Evolutionary conservation across 306 rosid genomes (phyloP), one percentile per base, ranked within the genome.

Genomic region (Vigna reflexopilosa): DNA sequence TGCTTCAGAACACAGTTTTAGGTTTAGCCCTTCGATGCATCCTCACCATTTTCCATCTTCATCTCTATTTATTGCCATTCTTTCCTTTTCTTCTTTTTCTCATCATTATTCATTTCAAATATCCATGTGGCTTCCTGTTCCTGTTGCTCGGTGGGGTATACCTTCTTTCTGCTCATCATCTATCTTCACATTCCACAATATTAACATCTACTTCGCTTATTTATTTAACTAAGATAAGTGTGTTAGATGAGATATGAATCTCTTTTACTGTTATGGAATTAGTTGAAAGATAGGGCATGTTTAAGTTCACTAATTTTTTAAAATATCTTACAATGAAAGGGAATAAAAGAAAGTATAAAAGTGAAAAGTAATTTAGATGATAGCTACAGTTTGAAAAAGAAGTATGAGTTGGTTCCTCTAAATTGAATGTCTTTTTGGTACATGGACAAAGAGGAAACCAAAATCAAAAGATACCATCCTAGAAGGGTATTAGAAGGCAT

Each of bases 1-100:
- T 67, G 4, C 76, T 81, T 56, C 40, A 32, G 67, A 73, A 56
- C 8, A 74, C 77, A 83, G 42, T 38, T 84, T 80, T 30, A 61
- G n/a, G n/a, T 30, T 61, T 30, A 86, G 67, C 85, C 48, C 87
- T 62, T 67, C 90, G 65, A 88, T 88, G 85, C 82, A 62, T 74
- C 24, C 64, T 8, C 72, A 47, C 0, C 14, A 9, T 17, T 9
- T 20, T 14, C 0, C 1, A 22, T 45, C 1, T 2, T 6, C 28
- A 26, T 26, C 2, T 26, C 36, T 67, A 40, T 67, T 26, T 67
- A 52, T 77, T 54, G 47, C 48, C 58, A 6, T 12, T 30, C 50
- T 45, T 12, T 44, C 4, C 13, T 44, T 4, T 40, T 40, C 2
- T 2, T 40, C 10, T 9, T 40, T 9, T 42, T 0, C 13, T 42